phyloP scores from a whole-genome alignment of 2,329 filamentous ascomycete genomes.

The Alternaria alternata region DNA sequence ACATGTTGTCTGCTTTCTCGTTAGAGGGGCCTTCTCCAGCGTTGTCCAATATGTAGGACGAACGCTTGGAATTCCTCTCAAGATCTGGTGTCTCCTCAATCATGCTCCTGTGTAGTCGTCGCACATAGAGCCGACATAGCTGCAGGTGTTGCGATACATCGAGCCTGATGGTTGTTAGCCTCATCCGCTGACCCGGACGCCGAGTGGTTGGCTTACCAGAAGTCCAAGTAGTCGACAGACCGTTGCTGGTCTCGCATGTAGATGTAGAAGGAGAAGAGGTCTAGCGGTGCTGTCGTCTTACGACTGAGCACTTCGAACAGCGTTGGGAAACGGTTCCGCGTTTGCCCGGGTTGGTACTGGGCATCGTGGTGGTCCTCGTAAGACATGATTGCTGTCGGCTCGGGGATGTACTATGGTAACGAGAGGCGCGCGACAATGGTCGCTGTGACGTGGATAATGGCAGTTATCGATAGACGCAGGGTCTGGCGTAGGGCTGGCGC shows the following conservation, averaged over 20 bases:
- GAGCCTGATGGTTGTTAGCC: conserved; percentile 70
- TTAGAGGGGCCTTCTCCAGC: conserved; percentile 68
- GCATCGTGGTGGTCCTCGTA: conserved; percentile 10
- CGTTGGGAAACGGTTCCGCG: conserved; percentile 86
- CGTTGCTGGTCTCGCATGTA: conserved; percentile 99
- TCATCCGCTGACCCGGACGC: neutral
- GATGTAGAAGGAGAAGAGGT: conserved; percentile 98
- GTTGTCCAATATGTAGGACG: conserved; percentile 78
- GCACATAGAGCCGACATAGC: conserved; percentile 94
- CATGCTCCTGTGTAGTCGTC: conserved; percentile 90
- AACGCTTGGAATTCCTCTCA: conserved; percentile 84
- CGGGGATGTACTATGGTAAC: conserved; percentile 10
- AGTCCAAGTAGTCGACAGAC: conserved; percentile 97
- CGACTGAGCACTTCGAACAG: conserved; percentile 95
- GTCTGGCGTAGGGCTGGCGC: conserved; percentile 29
- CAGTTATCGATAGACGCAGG: conserved; percentile 32
- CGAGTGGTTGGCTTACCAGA: conserved; percentile 75
- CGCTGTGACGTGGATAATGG: conserved; percentile 24
- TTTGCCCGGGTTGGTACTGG: conserved; percentile 29
- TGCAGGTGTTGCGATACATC: conserved; percentile 99
- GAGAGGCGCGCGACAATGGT: conserved; percentile 29
- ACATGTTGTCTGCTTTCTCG: conserved; percentile 69
- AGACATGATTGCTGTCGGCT: conserved; percentile 32
- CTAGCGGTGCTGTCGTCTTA: conserved; percentile 92
- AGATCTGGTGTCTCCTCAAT: conserved; percentile 91